Evolutionary conservation across 148 eudicot genomes (phyloP).

Genomic region (Vaccinium darrowii): DNA sequence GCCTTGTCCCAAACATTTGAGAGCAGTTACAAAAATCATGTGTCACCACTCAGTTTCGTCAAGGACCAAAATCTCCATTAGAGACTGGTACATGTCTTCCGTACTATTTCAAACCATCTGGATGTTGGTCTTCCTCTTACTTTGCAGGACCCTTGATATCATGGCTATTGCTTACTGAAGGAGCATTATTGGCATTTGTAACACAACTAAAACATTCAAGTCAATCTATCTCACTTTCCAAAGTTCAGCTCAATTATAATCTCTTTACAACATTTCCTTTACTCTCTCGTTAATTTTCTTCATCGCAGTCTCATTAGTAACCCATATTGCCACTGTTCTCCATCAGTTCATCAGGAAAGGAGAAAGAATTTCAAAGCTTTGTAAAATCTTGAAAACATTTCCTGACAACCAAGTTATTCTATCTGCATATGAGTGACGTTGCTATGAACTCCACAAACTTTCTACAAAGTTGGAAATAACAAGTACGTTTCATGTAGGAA

Average conservation of each 20-base stretch:
- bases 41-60: neutral
- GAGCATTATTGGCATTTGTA: no score
- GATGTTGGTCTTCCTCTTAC: neutral
- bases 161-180: no score
- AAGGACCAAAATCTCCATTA: neutral
- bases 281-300: neutral
- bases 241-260: no score
- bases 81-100: neutral
- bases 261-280: no score
- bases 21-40: neutral
- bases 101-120: neutral
- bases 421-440: neutral
- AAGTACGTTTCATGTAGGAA: neutral
- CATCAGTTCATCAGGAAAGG: neutral
- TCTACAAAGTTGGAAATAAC: neutral
- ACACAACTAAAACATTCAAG: no score
- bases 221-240: no score
- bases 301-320: neutral
- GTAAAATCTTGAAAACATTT: neutral
- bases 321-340: neutral
- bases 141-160: no score
- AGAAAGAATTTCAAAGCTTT: neutral
- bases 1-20: neutral
- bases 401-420: neutral
- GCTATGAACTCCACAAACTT: neutral